Conservation (phyloP, 139 green algal genomes). For the Closterium sp. region DNA sequence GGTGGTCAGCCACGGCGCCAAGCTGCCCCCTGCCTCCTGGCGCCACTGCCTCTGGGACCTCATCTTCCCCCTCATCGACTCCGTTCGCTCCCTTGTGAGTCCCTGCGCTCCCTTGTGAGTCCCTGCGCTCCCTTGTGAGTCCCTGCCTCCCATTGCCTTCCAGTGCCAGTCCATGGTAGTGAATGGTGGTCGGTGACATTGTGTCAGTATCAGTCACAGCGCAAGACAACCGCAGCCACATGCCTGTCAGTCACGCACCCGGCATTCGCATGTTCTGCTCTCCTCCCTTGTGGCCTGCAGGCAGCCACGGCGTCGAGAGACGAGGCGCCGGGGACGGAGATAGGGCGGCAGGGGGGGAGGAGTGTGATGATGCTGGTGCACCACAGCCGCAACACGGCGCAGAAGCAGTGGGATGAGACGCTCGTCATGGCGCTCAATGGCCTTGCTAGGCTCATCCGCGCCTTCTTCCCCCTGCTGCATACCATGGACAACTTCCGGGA, state of each 20-base stretch:
- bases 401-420: slow-evolving; percentile 96
- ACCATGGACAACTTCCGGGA: slow-evolving; percentile 61
- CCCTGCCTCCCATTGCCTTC: no score
- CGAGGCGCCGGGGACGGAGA: slow-evolving; percentile 56
- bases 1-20: slow-evolving; percentile 68
- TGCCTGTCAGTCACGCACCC: not conserved
- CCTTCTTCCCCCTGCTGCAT: slow-evolving; percentile 71
- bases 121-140: not conserved
- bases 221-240: not conserved
- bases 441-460: slow-evolving; percentile 74
- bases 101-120: not conserved
- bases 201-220: not conserved
- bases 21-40: slow-evolving; percentile 65
- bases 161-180: no score
- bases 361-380: slow-evolving; percentile 85
- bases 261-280: no score
- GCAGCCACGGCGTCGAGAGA: slow-evolving; percentile 46
- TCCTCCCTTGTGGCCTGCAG: not conserved
- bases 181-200: not conserved
- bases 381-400: slow-evolving; percentile 88
- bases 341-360: slow-evolving; percentile 70
- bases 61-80: slow-evolving; percentile 77
- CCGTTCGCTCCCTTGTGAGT: slow-evolving; percentile 64
- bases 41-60: slow-evolving; percentile 73
- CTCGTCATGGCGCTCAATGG: slow-evolving; percentile 80